These are phyloP conservation scores for Suillus ampliporus DNA, from an alignment of 768 basidiomycete species.

Conservation along the genomic window DNA sequence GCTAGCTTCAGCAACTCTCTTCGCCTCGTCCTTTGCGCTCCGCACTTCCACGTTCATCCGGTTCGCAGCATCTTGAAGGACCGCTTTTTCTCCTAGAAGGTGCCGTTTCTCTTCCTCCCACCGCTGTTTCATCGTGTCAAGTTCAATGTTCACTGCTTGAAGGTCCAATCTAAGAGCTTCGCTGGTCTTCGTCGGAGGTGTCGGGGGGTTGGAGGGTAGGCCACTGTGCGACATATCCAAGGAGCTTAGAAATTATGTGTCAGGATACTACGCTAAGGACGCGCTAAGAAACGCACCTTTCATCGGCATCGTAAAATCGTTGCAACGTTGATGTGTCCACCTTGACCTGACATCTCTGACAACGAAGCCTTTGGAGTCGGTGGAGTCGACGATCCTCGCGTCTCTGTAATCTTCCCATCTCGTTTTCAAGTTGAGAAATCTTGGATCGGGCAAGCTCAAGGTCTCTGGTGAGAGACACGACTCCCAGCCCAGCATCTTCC, in stretches of 20 bases:
- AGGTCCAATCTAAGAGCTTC: conserved; percentile 68
- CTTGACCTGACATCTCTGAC: conserved; percentile 71
- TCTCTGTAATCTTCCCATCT: conserved; percentile 66
- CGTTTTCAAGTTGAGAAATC: conserved; percentile 65
- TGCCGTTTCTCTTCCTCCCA: conserved; percentile 73
- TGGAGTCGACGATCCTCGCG: conserved; percentile 72
- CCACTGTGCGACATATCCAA: conserved; percentile 54
- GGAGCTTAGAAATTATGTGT: conserved; percentile 45
- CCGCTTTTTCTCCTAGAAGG: conserved; percentile 72
- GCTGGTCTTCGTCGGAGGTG: conserved; percentile 69
- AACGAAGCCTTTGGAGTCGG: conserved; percentile 65
- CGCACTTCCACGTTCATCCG: conserved; percentile 68
- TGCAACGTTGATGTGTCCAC: conserved; percentile 55
- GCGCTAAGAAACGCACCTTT: conserved; percentile 53
- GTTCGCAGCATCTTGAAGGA: conserved; percentile 72
- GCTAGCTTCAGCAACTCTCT: conserved; percentile 54
- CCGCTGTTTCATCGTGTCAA: conserved; percentile 65
- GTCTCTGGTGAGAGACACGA: conserved; percentile 70
- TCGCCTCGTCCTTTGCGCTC: conserved; percentile 60
- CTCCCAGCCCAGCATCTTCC: conserved; percentile 78
- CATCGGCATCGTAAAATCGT: conserved; percentile 52
- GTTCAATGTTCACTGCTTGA: conserved; percentile 63
- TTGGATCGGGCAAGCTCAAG: conserved; percentile 72
- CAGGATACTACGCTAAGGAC: conserved; percentile 7
- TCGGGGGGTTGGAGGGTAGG: conserved; percentile 63